These are phyloP conservation scores for Neurospora intermedia DNA, from an alignment of 495 filamentous ascomycete genomes.

Conservation along the genomic window DNA sequence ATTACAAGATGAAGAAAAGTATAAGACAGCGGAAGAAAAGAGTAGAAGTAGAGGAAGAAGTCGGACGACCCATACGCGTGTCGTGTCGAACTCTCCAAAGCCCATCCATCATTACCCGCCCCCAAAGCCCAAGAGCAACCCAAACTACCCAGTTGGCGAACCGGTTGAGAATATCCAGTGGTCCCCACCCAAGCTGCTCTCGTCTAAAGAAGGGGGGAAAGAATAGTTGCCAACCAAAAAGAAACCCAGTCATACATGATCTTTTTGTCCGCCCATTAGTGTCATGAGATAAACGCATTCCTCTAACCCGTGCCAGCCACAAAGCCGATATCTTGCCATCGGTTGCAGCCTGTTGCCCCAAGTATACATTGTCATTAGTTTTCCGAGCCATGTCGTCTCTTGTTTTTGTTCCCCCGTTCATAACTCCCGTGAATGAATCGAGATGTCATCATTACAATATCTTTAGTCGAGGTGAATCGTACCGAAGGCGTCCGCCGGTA, in stretches of 20 bases:
- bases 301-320: background rate
- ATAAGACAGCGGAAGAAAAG: slow-evolving; percentile 1
- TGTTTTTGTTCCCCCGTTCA: slow-evolving; percentile 14
- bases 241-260: background rate
- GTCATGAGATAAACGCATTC: background rate
- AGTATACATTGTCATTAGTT: slow-evolving; percentile 19
- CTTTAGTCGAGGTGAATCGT: background rate
- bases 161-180: background rate
- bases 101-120: background rate
- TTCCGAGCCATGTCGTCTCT: slow-evolving; percentile 4
- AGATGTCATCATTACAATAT: slow-evolving; percentile 20
- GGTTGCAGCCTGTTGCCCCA: background rate
- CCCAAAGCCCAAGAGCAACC: background rate
- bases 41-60: background rate
- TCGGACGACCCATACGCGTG: background rate
- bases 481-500: background rate
- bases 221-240: background rate
- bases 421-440: slow-evolving; percentile 27
- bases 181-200: background rate
- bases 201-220: background rate
- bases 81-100: background rate
- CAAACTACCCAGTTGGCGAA: background rate
- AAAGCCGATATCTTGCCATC: background rate
- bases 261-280: background rate
- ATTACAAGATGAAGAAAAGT: slow-evolving; percentile 1